These are phyloP conservation scores for Volvox carteri DNA, from an alignment of 163 green algal species.

Conservation along the genomic window DNA sequence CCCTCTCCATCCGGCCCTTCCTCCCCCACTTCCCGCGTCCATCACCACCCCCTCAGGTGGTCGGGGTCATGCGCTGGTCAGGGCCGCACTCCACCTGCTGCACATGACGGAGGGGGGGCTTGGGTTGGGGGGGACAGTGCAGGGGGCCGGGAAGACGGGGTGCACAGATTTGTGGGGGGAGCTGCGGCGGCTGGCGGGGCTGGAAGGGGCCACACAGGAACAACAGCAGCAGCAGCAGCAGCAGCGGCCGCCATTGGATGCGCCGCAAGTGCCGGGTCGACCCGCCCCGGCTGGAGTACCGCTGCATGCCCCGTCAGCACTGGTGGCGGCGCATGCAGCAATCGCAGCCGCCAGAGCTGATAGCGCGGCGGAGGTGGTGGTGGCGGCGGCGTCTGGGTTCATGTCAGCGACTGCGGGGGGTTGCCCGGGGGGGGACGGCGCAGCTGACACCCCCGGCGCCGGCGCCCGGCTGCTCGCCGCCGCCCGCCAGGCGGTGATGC, in stretches of 20 bases:
- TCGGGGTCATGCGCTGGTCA: not conserved
- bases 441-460: not conserved
- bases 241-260: not conserved
- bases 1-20: not conserved
- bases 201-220: not conserved
- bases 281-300: not conserved
- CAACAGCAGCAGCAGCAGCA: not conserved
- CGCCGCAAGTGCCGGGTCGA: not conserved
- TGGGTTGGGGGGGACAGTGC: not conserved
- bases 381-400: not conserved
- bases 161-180: not conserved
- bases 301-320: not conserved
- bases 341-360: not conserved
- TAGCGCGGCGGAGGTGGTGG: not conserved
- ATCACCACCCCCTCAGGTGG: conserved; percentile 7
- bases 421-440: not conserved
- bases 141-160: too few relatives aligned
- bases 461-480: not conserved
- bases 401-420: not conserved
- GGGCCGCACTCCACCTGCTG: conserved; percentile 1
- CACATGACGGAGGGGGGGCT: not conserved
- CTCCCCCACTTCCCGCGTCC: too few relatives aligned
- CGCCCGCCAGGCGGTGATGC: not conserved
- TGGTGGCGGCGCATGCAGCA: not conserved
- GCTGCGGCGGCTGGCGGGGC: not conserved